Evolutionary conservation across 345 rosid species (phyloP).

Genomic region (Euphorbia pulcherrima): DNA sequence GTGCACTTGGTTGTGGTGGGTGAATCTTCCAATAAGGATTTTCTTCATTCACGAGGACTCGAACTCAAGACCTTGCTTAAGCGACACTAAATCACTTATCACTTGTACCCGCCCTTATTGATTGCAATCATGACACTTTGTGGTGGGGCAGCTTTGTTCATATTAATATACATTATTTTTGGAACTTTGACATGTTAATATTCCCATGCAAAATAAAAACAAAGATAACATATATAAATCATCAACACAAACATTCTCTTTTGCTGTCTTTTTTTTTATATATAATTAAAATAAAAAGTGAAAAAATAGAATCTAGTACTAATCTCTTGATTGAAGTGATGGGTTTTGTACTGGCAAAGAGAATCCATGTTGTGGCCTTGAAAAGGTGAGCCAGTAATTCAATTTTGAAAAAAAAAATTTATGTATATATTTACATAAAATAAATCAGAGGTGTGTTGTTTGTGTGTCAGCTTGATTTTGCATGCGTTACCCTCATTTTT

Average conservation of each 20-base stretch:
- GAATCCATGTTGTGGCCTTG: slow-evolving; percentile 49
- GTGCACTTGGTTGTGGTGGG: too few relatives aligned
- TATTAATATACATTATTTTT: background rate
- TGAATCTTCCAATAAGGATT: too few relatives aligned
- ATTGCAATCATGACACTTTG: slow-evolving; percentile 40
- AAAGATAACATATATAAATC: background rate
- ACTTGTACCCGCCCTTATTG: too few relatives aligned
- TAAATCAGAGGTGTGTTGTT: background rate
- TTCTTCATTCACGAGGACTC: too few relatives aligned
- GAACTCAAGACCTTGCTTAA: too few relatives aligned
- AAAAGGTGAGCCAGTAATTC: slow-evolving; percentile 45
- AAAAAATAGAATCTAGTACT: slow-evolving; percentile 40
- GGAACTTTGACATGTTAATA: background rate
- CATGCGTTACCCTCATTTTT: slow-evolving; percentile 26
- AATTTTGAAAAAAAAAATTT: too few relatives aligned
- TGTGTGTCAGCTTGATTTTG: slow-evolving; percentile 37
- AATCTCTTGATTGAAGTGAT: slow-evolving; percentile 46
- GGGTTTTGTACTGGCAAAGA: slow-evolving; percentile 47
- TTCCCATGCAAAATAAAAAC: slow-evolving; percentile 37
- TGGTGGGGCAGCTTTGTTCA: slow-evolving; percentile 24
- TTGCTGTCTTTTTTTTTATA: background rate
- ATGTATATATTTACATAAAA: too few relatives aligned
- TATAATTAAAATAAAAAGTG: slow-evolving; percentile 13
- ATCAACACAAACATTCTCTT: background rate
- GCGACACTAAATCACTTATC: too few relatives aligned